phyloP scores from a whole-genome alignment of 306 rosid species.

The Trifolium fragiferum region DNA sequence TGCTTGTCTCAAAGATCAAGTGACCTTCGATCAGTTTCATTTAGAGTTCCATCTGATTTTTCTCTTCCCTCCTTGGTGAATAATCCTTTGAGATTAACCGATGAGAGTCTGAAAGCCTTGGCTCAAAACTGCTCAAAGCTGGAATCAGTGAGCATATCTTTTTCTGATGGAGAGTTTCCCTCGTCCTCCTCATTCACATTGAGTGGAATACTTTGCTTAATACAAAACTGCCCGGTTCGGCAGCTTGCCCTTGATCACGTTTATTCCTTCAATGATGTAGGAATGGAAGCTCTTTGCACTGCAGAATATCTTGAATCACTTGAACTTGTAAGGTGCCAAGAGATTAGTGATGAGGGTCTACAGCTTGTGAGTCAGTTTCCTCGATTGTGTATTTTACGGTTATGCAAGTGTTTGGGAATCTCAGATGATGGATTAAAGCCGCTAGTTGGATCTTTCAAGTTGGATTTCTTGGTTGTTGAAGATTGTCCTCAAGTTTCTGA shows the following conservation, averaged over 20 bases:
- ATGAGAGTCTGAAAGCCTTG: slow-evolving; percentile 75
- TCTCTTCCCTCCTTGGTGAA: slow-evolving; percentile 69
- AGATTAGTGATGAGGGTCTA: slow-evolving; percentile 84
- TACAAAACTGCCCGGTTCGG: slow-evolving; percentile 66
- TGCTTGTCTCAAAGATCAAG: slow-evolving; percentile 67
- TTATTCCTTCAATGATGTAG: slow-evolving; percentile 78
- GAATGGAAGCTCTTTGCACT: slow-evolving; percentile 86
- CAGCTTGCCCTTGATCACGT: slow-evolving; percentile 83
- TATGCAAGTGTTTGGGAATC: slow-evolving; percentile 79
- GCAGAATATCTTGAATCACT: slow-evolving; percentile 73
- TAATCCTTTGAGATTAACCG: slow-evolving; percentile 72
- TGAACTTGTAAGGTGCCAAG: slow-evolving; percentile 84
- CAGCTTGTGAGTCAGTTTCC: slow-evolving; percentile 83
- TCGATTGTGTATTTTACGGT: slow-evolving; percentile 50
- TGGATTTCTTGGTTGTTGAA: slow-evolving; percentile 72
- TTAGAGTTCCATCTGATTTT: slow-evolving; percentile 86
- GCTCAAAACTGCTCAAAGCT: slow-evolving; percentile 78
- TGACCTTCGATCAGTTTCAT: slow-evolving; percentile 67
- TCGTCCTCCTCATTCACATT: slow-evolving; percentile 79
- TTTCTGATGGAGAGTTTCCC: slow-evolving; percentile 88
- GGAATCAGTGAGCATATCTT: slow-evolving; percentile 75
- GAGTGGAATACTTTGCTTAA: slow-evolving; percentile 67
- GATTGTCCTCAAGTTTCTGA: slow-evolving; percentile 91
- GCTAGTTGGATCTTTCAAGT: slow-evolving; percentile 69
- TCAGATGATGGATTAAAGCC: slow-evolving; percentile 90